These are phyloP conservation scores for Nemania diffusa DNA, from an alignment of 2,329 filamentous ascomycete genomes.

Conservation along the genomic window DNA sequence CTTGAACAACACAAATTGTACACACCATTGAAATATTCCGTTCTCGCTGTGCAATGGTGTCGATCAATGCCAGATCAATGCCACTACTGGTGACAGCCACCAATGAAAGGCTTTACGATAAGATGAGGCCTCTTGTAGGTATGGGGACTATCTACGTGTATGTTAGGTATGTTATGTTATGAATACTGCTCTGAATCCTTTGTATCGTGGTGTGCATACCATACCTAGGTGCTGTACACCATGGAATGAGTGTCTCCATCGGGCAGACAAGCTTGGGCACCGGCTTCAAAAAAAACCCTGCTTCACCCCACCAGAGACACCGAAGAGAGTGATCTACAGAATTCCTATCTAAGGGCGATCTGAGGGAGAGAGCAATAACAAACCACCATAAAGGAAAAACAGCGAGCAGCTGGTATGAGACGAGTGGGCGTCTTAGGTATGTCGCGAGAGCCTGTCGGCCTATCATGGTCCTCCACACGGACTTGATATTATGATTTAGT, in stretches of 20 bases:
- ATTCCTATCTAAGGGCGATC: background rate
- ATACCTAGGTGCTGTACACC: background rate
- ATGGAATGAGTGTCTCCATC: constrained; percentile 22
- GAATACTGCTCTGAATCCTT: constrained; percentile 16
- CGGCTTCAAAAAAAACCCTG: constrained; percentile 18
- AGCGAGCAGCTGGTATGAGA: constrained; percentile 9
- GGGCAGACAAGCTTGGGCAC: constrained; percentile 19
- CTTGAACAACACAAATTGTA: background rate
- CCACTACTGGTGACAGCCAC: background rate
- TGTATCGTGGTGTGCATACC: background rate
- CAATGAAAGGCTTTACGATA: constrained; percentile 21
- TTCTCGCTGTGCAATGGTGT: background rate
- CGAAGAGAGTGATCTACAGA: constrained; percentile 23
- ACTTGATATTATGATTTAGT: background rate
- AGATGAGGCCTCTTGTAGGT: constrained; percentile 17
- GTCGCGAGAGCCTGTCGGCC: constrained; percentile 2
- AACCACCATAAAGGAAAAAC: constrained; percentile 1
- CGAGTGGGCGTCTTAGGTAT: constrained; percentile 10
- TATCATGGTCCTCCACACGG: constrained; percentile 21
- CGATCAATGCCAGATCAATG: constrained; percentile 23
- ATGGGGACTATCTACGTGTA: constrained; percentile 18
- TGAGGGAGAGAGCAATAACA: background rate
- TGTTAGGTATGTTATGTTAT: constrained; percentile 14
- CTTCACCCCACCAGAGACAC: constrained; percentile 16
- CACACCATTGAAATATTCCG: background rate